Evolutionary conservation across 1,284 basidiomycete species (phyloP).

Genomic region (Bondarzewia mesenterica): DNA sequence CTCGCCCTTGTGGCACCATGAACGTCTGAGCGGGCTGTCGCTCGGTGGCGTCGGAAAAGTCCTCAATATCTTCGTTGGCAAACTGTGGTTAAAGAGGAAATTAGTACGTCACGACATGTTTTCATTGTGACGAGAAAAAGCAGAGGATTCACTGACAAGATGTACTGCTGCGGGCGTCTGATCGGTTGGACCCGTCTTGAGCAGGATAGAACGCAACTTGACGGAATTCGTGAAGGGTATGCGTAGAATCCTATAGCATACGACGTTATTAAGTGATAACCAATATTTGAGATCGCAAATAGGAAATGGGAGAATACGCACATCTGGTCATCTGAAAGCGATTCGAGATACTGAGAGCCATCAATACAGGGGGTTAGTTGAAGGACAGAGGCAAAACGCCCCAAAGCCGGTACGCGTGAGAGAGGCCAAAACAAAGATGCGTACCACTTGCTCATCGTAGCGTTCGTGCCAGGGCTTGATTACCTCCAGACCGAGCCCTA

Average conservation of each 20-base stretch:
- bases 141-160: conserved; percentile 38
- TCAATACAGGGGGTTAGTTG: background rate
- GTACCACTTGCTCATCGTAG: conserved; percentile 52
- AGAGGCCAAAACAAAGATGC: conserved; percentile 7
- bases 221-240: conserved; percentile 77
- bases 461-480: conserved; percentile 77
- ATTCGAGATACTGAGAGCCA: conserved; percentile 61
- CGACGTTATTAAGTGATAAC: no score
- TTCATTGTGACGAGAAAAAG: background rate
- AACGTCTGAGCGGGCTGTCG: conserved; percentile 62
- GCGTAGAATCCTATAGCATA: conserved; percentile 52
- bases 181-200: conserved; percentile 68
- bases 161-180: conserved; percentile 62
- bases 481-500: conserved; percentile 37
- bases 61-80: conserved; percentile 60
- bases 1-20: conserved; percentile 53
- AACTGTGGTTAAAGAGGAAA: conserved; percentile 35
- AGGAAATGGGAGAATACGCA: conserved; percentile 25
- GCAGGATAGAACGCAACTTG: conserved; percentile 61
- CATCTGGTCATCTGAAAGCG: conserved; percentile 81
- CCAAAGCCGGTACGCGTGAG: background rate
- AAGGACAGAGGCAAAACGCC: background rate
- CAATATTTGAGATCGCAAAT: conserved; percentile 2
- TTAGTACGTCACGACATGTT: background rate
- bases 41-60: conserved; percentile 65